Base-by-base conservation (phyloP, 2,329 filamentous ascomycete species). In the Fulvia fulva region DNA sequence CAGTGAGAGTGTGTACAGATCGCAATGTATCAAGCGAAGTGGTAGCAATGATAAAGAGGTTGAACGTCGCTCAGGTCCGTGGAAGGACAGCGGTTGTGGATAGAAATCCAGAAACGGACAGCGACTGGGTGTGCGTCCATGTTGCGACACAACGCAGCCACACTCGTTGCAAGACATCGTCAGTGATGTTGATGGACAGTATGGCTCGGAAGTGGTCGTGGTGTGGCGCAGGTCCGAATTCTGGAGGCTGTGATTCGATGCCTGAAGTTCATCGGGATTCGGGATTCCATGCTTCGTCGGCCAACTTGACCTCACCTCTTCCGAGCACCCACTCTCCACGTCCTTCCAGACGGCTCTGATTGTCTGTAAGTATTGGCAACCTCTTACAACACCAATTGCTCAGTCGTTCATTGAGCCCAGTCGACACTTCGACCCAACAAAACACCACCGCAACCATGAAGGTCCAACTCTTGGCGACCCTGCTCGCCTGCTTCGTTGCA, bases 261-360 rank as follows among this genome's bases (percentile, higher is more conserved):
- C 21, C 5, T 23, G 7, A 8, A 47, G 21, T 9, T 25, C 25
- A 47, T 47, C 44, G 44, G 44, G 25, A 25, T 47, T 47, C 44
- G 44, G 44, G 44, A 47, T 47, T 47, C 44, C 44, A 47, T 26
- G 44, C 44, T 47, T 47, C 44, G 44, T 46, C 21, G 21, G 44
- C 44, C 11, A 26, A 46, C 19, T 23, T 46, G 21, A 46, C 21
- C 23, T 26, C 44, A 23, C 22, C 25, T 47, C 21, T 26, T 25
- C 25, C 44, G 25, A 26, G 44, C 21, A 25, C 25, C 44, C 21
- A 25, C 44, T 25, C 12, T 4, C 8, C 21, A 19, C 11, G 14
- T 25, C 21, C 14, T n/a, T 25, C n/a, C 44, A 47, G 14, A 23
- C 21, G 21, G 25, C 44, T 26, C 14, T 26, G 22, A 16, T 26